Percentiles rank a stretch among this genome's conserved stretches.
These are phyloP conservation scores for Coffea eugenioides DNA, from an alignment of 257 asterid species.

Conservation along the genomic window DNA sequence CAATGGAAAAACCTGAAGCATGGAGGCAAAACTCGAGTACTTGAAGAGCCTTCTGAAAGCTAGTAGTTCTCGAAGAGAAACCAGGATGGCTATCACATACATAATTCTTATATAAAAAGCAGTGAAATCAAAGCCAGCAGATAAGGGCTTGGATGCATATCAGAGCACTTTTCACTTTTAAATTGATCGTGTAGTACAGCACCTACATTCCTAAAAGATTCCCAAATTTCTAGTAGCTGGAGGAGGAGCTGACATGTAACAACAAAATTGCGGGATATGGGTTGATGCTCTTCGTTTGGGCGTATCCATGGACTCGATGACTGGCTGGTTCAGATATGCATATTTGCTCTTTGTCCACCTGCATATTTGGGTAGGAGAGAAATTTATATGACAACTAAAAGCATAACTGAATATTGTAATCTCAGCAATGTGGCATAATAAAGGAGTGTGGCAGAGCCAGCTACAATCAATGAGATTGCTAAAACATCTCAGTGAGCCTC, in stretches of 20 bases:
- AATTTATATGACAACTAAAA: neutral
- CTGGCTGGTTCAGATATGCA: conserved; percentile 58
- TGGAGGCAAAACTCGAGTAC: too few species aligned
- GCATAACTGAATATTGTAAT: neutral
- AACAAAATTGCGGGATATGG: conserved; percentile 27
- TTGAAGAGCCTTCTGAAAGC: too few species aligned
- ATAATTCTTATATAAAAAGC: too few species aligned
- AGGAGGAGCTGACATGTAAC: conserved; percentile 26
- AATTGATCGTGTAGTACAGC: neutral
- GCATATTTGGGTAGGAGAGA: conserved; percentile 14
- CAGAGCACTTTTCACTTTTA: too few species aligned
- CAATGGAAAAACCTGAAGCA: too few species aligned
- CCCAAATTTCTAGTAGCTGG: conserved; percentile 20
- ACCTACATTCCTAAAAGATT: conserved; percentile 13
- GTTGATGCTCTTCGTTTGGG: conserved; percentile 25
- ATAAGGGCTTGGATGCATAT: neutral
- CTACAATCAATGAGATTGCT: neutral
- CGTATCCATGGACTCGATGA: conserved; percentile 23
- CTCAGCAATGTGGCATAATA: neutral
- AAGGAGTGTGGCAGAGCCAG: neutral
- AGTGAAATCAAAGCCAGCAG: too few species aligned
- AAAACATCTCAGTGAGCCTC: neutral
- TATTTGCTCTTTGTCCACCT: conserved; percentile 77
- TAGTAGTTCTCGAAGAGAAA: too few species aligned
- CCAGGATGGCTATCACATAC: too few species aligned